Evolutionary conservation across 2,329 filamentous ascomycete genomes (phyloP), one percentile per base, ranked within the genome.

Genomic region (Hypomyces perniciosus): DNA sequence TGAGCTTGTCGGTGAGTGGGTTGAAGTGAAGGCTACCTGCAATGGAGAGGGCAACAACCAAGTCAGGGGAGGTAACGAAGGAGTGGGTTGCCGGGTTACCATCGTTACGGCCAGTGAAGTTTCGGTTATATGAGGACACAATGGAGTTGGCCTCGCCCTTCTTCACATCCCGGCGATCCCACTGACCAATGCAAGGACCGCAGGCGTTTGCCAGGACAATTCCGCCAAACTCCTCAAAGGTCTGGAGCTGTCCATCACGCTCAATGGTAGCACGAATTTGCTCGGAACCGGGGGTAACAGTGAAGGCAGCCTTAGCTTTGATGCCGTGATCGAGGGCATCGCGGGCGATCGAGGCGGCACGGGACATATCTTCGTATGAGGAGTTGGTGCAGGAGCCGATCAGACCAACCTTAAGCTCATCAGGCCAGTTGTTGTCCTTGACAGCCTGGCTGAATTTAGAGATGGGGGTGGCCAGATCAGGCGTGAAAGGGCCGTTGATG

Each of bases 311-410:
- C 81, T 96, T 96, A 63, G 93, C 81, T 82, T 97, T 97, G 68
- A 99, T 65, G 57, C 93, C 93, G 71, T 96, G 91, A 71, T 88
- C 77, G 61, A 96, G 81, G 60, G 93, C 93, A 69, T 97, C 90
- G 62, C 84, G 84, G 58, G 89, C 92, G 68, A 97, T 96, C 55
- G 88, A 90, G 56, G 91, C 91, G 59, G 86, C 90, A 59, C 93
- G 89, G 63, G 84, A 87, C 92, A 97, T 97, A 68, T 97, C 93
- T 77, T 85, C 82, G 65, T 85, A 85, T 8, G 81, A 84, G 33
- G 79, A 83, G 83, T 99, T 99, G 64, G 93, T 99, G 88, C 93
- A 99, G 64, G 91, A 96, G 61, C 93, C 93, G 65, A 99, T 97
- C 52, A 99, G 78, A 67, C 92, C 92, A 60, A 95, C 93, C 78